Evolutionary conservation across 768 basidiomycete species (phyloP).

Genomic region (Mycena vulgaris): DNA sequence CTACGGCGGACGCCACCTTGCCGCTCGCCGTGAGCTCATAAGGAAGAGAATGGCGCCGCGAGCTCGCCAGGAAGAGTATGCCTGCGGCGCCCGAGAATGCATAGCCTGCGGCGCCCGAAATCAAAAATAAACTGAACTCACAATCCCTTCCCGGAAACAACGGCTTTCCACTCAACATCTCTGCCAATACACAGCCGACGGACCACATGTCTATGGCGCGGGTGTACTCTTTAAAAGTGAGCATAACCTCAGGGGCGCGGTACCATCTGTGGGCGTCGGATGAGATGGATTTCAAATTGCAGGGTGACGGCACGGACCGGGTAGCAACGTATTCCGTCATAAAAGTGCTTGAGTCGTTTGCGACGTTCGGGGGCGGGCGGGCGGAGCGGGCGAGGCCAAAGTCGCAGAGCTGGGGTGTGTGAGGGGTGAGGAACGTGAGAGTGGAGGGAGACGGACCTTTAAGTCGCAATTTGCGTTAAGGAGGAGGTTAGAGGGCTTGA

Average conservation of each 20-base stretch:
- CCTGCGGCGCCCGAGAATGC: not conserved
- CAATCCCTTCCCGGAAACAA: conserved; percentile 97
- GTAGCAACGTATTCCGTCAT: conserved; percentile 98
- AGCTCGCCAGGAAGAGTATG: not conserved
- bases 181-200: conserved; percentile 89
- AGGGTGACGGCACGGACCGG: conserved; percentile 62
- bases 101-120: not conserved
- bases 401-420: conserved; percentile 75
- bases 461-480: conserved; percentile 98
- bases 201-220: conserved; percentile 91
- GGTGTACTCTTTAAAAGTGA: conserved; percentile 72
- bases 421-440: not conserved
- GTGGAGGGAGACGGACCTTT: conserved; percentile 67
- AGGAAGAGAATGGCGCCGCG: conserved; percentile 17
- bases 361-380: conserved; percentile 79
- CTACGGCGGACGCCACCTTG: too few relatives aligned
- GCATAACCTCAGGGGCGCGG: conserved; percentile 97
- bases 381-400: conserved; percentile 91
- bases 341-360: conserved; percentile 83
- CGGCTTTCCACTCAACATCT: conserved; percentile 93
- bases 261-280: conserved; percentile 79
- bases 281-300: too few relatives aligned
- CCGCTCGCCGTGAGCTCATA: too few relatives aligned
- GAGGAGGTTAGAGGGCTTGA: conserved; percentile 96
- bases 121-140: conserved; percentile 58